Base-by-base conservation (phyloP, 73 alveolate genomes). In the Diophrys appendiculata region DNA sequence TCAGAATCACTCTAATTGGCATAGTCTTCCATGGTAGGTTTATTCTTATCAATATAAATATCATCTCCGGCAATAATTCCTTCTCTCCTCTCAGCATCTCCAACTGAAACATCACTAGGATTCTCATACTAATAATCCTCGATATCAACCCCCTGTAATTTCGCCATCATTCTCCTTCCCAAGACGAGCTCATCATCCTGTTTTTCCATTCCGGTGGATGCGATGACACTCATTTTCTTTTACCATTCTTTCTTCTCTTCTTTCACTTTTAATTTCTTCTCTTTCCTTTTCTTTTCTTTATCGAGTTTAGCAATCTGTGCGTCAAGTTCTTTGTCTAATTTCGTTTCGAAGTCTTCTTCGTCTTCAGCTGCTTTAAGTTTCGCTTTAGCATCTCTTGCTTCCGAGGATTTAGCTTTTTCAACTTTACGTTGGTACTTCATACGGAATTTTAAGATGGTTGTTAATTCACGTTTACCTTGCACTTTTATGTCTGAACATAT, bases 401-500 rank as follows among this genome's bases (percentile, higher is more conserved):
- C 82, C 80, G 68, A 78, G 56, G 79, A 72, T 82, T 71, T 90
- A 84, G 80, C 86, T 64, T 90, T 94, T 53, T 73, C 91, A 69
- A 78, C 72, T 24, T 83, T 67, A 72, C 75, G 80, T 84, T 84
- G 91, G 84, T 86, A 94, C 87, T 92, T 95, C 78, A 64, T 82
- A 79, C 99, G 84, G 95, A 92, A 96, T 72, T 93, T 90, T n/a
- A 96, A 75, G 53, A 97, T 90, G 54, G 83, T 81, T 69, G 79
- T 82, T 52, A 96, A 77, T 81, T 97, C 99, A 71, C 97, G 78
- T 76, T 86, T 89, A 11, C 99, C 99, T 33, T 89, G 85, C 24
- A 97, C 97, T 85, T 94, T 93, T 26, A 96, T 77, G 84, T 97
- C 99, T 54, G 91, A 92, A 76, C 91, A 87, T 68, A 94, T 83